Base-by-base conservation (phyloP, 768 basidiomycete genomes). In the Cystofilobasidium ferigula region DNA sequence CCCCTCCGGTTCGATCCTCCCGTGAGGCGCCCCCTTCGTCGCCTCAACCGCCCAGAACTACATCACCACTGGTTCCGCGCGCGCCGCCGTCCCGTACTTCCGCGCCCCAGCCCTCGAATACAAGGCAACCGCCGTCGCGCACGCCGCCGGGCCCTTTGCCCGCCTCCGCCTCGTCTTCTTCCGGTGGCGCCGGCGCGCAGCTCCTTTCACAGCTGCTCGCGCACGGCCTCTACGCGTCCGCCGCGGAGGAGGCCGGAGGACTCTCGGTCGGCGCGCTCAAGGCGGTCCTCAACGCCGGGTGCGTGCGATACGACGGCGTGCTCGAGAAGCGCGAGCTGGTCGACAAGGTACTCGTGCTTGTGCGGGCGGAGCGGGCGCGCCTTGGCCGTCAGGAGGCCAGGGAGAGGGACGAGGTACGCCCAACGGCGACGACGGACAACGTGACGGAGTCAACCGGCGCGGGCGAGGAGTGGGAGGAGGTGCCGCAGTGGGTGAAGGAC, bases 91-190 rank as follows among this genome's bases (percentile, higher is more conserved):
- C n/a, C n/a, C n/a, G n/a, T n/a, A n/a, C n/a, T n/a, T n/a, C n/a
- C n/a, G n/a, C n/a, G n/a, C n/a, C 14, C 80, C 89, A 42, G 88
- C 87, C 71, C 90, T 89, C 74, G 86, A 89, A 72, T 85, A 85
- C 0, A 81, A 83, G 16, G n/a, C n/a, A n/a, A n/a, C n/a, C n/a
- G n/a, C n/a, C 78, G 81, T 54, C 77, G 81, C 3, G 80, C 81
- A 13, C 86, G 86, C 1, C 70, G 73, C 30, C 80, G 83, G 36
- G 24, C 47, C 42, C 24, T 58, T n/a, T n/a, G n/a, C 67, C 20
- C 30, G 24, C n/a, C 57, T 30, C 18, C 87, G 89, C 74, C 77
- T 89, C 36, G 73, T 76, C 38, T 77, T 78, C 1, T 78, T 89
- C 73, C 81, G 84, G 9, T 76, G 79, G 1, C 83, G 87, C 35